Base-by-base conservation (phyloP, 2,329 filamentous ascomycete genomes). In the Colletotrichum sp. region DNA sequence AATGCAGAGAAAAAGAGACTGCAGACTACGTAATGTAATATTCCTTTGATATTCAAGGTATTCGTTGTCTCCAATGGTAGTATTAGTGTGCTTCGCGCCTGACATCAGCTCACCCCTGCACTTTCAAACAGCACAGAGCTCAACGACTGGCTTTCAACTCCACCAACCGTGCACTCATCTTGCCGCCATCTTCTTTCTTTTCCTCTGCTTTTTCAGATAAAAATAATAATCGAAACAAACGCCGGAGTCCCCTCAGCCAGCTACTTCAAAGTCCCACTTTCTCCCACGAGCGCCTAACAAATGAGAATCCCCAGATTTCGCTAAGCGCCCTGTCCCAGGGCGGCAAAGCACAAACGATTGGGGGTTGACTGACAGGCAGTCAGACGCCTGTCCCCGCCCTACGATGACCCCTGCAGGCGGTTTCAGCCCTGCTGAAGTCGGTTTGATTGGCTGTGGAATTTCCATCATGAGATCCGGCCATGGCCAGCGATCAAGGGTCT, bases 301-400 rank as follows among this genome's bases (percentile, higher is more conserved):
- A 28, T 68, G 66, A 55, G 32, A 57, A 63, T 63, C 30, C 58
- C 92, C 60, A 34, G 21, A 58, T 67, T 75, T 72, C 64, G 68
- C 68, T 77, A 77, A 66, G 75, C 75, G 75, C 75, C 65, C 10
- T 24, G 26, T 38, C n/a, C 43, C 30, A n/a, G 58, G 72, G 72
- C 36, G 58, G 48, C 48, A 68, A 57, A 34, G 55, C 26, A 26
- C 34, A 66, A 61, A 66, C 26, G 57, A 58, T 65, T 58, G 75
- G 75, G 38, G 52, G 28, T 67, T 34, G 55, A 77, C 48, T 75
- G 55, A 55, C 64, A 34, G 26, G 55, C 28, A 61, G 67, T 77
- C 72, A 69, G 24, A 68, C 58, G 63, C 18, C 55, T 61, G 52
- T n/a, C 57, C 12, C 26, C 13, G 43, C 30, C 13, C 43, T 36